Evolutionary conservation across 1,284 basidiomycete genomes (phyloP).

Genomic region (Apiotrichum sp.): DNA sequence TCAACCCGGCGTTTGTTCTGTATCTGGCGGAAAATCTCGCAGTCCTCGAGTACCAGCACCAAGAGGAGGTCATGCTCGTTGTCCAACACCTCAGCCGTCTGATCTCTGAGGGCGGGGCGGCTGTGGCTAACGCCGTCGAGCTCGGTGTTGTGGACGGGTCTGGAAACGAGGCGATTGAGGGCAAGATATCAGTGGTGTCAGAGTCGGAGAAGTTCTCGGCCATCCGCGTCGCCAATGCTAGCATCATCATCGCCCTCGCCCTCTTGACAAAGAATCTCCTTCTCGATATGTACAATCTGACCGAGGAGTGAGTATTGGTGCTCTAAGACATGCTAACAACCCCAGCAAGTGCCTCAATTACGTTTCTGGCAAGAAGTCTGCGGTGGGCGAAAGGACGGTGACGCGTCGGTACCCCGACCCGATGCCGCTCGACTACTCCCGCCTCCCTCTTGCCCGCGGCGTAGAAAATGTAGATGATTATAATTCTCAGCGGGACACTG

Average conservation of each 20-base stretch:
- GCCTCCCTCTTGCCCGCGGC: slow-evolving; percentile 29
- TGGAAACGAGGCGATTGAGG: slow-evolving; percentile 26
- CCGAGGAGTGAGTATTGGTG: slow-evolving; percentile 65
- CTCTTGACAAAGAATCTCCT: slow-evolving; percentile 78
- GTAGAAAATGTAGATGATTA: slow-evolving; percentile 38
- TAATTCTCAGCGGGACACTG: slow-evolving; percentile 30
- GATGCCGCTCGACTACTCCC: slow-evolving; percentile 23
- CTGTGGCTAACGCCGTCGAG: slow-evolving; percentile 54
- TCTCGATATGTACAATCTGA: slow-evolving; percentile 69
- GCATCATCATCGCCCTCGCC: slow-evolving; percentile 69
- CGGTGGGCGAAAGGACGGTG: slow-evolving; percentile 73
- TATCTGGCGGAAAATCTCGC: slow-evolving; percentile 94
- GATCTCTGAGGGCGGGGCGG: slow-evolving; percentile 70
- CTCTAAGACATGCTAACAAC: neutral
- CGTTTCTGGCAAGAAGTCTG: slow-evolving; percentile 74
- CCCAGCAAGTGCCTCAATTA: slow-evolving; percentile 75
- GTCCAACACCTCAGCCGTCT: slow-evolving; percentile 72
- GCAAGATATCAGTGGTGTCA: slow-evolving; percentile 22
- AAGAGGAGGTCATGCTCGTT: slow-evolving; percentile 84
- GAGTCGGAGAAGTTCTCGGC: slow-evolving; percentile 28
- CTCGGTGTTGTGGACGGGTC: slow-evolving; percentile 31
- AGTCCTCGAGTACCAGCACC: slow-evolving; percentile 84
- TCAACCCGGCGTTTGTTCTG: slow-evolving; percentile 72
- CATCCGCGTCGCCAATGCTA: slow-evolving; percentile 46
- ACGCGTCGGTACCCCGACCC: slow-evolving; percentile 41